A percentile compares a stretch with the other conserved stretches of the same genome.
Evolutionary conservation across 1,284 basidiomycete genomes (phyloP).

Genomic region (Tilletia horrida): DNA sequence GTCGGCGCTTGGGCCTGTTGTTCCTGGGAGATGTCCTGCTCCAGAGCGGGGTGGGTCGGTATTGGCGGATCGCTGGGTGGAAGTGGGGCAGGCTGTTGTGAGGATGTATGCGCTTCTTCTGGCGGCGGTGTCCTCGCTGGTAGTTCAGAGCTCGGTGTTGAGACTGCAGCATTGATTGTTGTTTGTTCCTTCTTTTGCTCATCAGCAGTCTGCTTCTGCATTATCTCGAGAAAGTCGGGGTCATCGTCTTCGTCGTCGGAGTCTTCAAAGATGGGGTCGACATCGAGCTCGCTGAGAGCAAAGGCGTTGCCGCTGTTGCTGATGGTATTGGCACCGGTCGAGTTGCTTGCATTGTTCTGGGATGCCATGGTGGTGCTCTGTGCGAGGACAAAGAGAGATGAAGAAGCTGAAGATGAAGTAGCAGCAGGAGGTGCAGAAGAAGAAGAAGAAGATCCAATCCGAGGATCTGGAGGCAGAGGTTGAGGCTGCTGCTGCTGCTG

Average conservation of each 20-base stretch:
- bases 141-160: too few relatives aligned
- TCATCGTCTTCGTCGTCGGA: conserved; percentile 6
- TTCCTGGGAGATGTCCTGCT: too few relatives aligned
- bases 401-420: too few relatives aligned
- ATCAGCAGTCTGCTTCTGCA: not conserved
- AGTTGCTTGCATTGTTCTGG: not conserved
- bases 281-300: not conserved
- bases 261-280: conserved; percentile 8
- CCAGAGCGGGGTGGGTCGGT: too few relatives aligned
- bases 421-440: too few relatives aligned
- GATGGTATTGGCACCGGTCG: not conserved
- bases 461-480: not conserved
- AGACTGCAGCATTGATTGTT: not conserved
- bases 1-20: too few relatives aligned
- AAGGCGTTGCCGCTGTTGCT: not conserved
- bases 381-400: too few relatives aligned
- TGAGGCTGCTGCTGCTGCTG: not conserved
- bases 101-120: not conserved
- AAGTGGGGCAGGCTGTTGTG: not conserved
- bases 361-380: too few relatives aligned
- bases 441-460: not conserved
- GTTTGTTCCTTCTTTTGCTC: not conserved
- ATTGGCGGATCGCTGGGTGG: too few relatives aligned
- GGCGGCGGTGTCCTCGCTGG: not conserved
- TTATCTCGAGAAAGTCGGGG: not conserved